Evolutionary conservation across 2,329 filamentous ascomycete species (phyloP), one percentile per base, ranked within the genome.

Genomic region (Colletotrichum tabaci): DNA sequence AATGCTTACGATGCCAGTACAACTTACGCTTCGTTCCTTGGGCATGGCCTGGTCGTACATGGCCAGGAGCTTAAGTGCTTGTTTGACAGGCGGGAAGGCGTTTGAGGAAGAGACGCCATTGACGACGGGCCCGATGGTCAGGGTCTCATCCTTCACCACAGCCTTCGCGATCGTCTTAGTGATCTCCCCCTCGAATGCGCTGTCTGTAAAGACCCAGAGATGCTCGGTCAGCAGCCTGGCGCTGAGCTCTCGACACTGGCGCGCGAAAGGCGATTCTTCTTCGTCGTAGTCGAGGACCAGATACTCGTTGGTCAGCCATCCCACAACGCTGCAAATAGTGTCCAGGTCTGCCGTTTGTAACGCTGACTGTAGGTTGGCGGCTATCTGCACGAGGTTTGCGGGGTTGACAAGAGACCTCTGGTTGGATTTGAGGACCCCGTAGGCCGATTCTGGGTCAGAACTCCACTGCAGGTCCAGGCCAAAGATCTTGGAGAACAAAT

Each of bases 31-130:
- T 80, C 89, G 84, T 76, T 91, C 89, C 64, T 90, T 91, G 1
- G 89, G 89, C 88, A 91, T 90, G 49, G 87, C 87, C 73, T 88
- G 87, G 74, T 92, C 90, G 76, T 91, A 92, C 86, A 90, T 85
- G 68, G 85, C 82, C 10, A 92, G 79, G 23, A 92, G 81, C 73
- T 89, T 88, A 12, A 91, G 81, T 0, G 90, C 89, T 40, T 84
- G 84, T 75, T 88, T 90, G 8, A 90, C 87, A 2, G 88, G 82
- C 0, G 89, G 87, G 74, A 89, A 87, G 0, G 89, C 88, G 74
- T 89, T 90, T 2, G 89, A 89, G 2, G 87, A 87, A 1, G 87
- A 83, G 1, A 86, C 80, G 13, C 84, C 86, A 30, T 85, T 83
- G 2, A 85, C 80, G 2, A 86, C 84, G 0, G 86, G 84, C 0